These are phyloP conservation scores for Solanum virginianum DNA, from an alignment of 257 asterid species.

Conservation along the genomic window DNA sequence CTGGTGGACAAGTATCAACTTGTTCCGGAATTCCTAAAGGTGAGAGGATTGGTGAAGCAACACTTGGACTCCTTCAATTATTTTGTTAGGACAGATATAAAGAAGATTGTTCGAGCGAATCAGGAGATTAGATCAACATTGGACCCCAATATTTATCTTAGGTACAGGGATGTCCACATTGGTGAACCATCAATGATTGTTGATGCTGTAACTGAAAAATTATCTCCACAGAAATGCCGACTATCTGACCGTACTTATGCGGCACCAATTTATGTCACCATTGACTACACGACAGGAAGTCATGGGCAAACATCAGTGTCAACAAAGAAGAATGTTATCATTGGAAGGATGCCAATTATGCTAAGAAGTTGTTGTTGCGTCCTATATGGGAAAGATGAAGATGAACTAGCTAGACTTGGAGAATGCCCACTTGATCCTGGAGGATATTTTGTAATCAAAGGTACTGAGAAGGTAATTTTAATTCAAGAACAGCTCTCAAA, in stretches of 20 bases:
- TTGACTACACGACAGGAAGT: constrained; percentile 38
- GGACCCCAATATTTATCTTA: constrained; percentile 33
- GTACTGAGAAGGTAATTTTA: constrained; percentile 90
- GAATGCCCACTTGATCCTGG: constrained; percentile 99
- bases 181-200: constrained; percentile 38
- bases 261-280: constrained; percentile 62
- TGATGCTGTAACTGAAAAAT: constrained; percentile 29
- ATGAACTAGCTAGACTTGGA: constrained; percentile 74
- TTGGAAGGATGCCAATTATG: constrained; percentile 95
- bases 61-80: constrained; percentile 89
- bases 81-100: constrained; percentile 48
- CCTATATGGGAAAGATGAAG: constrained; percentile 76
- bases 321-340: constrained; percentile 31
- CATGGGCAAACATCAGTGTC: constrained; percentile 5
- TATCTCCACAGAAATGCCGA: constrained; percentile 68
- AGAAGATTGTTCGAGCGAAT: constrained; percentile 63
- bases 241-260: constrained; percentile 80
- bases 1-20: constrained; percentile 70
- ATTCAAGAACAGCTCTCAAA: constrained; percentile 97
- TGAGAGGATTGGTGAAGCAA: constrained; percentile 85
- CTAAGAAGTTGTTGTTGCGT: constrained; percentile 63
- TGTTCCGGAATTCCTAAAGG: constrained; percentile 80
- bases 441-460: constrained; percentile 85
- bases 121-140: constrained; percentile 21
- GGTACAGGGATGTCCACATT: not conserved